These are phyloP conservation scores for Eremomyces bilateralis DNA, from an alignment of 495 filamentous ascomycete species.

Conservation along the genomic window DNA sequence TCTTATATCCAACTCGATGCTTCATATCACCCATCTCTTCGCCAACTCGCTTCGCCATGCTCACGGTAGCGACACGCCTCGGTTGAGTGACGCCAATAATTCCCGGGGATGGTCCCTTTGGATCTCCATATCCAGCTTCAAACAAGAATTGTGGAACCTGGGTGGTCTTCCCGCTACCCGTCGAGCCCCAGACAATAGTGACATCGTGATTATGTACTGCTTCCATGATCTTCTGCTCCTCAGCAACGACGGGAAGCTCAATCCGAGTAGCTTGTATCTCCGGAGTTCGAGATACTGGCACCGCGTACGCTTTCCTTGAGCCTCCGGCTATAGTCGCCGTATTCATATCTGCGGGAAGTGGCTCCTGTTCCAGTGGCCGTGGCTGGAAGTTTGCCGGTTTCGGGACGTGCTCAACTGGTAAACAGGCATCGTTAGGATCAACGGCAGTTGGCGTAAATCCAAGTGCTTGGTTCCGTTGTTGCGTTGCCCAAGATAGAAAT, in stretches of 20 bases:
- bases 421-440: slow-evolving; percentile 10
- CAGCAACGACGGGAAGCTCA: slow-evolving; percentile 73
- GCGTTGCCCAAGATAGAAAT: slow-evolving; percentile 88
- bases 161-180: slow-evolving; percentile 92
- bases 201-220: slow-evolving; percentile 73
- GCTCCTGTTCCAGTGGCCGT: slow-evolving; percentile 45
- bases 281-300: slow-evolving; percentile 43
- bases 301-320: slow-evolving; percentile 52
- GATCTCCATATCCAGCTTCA: slow-evolving; percentile 78
- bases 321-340: slow-evolving; percentile 30
- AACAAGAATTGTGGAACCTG: slow-evolving; percentile 92
- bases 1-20: slow-evolving; percentile 65
- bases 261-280: slow-evolving; percentile 60
- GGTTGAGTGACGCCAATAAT: slow-evolving; percentile 93
- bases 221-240: slow-evolving; percentile 98
- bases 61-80: slow-evolving; percentile 76
- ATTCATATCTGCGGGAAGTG: slow-evolving; percentile 51
- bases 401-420: slow-evolving; percentile 8
- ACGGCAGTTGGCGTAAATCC: slow-evolving; percentile 32
- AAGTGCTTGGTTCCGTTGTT: slow-evolving; percentile 57
- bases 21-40: slow-evolving; percentile 48
- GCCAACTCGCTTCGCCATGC: slow-evolving; percentile 80
- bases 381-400: slow-evolving; percentile 30
- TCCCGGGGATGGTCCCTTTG: slow-evolving; percentile 55
- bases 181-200: slow-evolving; percentile 86